Evolutionary conservation across 352 stramenopile genomes (phyloP).

Genomic region (Hyaloperonospora brassicae): DNA sequence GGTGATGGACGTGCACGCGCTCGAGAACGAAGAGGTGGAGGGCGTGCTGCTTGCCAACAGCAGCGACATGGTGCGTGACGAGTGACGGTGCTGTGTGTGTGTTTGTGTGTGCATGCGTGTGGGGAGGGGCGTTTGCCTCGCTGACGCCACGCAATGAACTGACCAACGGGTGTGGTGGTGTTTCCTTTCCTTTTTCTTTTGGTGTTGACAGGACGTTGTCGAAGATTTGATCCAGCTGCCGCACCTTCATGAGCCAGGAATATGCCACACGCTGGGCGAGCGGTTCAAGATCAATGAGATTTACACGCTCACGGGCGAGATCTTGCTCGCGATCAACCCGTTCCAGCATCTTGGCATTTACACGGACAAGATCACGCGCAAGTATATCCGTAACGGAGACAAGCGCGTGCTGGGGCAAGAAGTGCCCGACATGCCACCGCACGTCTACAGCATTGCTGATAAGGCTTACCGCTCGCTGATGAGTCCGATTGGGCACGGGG

Average conservation of each 20-base stretch:
- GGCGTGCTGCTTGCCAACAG: conserved; percentile 72
- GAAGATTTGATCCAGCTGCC: conserved; percentile 91
- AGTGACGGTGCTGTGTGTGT: conserved; percentile 8
- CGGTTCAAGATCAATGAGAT: conserved; percentile 91
- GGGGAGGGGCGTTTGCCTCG: too few species aligned
- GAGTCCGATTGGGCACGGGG: conserved; percentile 34
- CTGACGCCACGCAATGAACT: background rate
- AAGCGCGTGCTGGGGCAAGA: conserved; percentile 58
- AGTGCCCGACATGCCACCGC: conserved; percentile 73
- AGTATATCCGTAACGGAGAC: conserved; percentile 80
- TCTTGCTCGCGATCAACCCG: conserved; percentile 83
- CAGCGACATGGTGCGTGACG: conserved; percentile 58
- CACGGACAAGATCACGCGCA: conserved; percentile 80
- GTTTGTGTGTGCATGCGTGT: background rate
- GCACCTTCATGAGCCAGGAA: conserved; percentile 91
- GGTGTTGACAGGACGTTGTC: conserved; percentile 48
- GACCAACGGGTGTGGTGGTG: background rate
- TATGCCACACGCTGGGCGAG: conserved; percentile 88
- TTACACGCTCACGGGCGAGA: conserved; percentile 87
- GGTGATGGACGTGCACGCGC: conserved; percentile 42
- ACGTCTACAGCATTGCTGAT: conserved; percentile 89
- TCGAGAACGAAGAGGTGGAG: conserved; percentile 58
- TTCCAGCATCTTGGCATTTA: conserved; percentile 85
- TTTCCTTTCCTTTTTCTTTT: background rate
- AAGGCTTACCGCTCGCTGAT: conserved; percentile 82